phyloP scores from a whole-genome alignment of 2,329 filamentous ascomycete genomes.

The Aspergillus sp. region DNA sequence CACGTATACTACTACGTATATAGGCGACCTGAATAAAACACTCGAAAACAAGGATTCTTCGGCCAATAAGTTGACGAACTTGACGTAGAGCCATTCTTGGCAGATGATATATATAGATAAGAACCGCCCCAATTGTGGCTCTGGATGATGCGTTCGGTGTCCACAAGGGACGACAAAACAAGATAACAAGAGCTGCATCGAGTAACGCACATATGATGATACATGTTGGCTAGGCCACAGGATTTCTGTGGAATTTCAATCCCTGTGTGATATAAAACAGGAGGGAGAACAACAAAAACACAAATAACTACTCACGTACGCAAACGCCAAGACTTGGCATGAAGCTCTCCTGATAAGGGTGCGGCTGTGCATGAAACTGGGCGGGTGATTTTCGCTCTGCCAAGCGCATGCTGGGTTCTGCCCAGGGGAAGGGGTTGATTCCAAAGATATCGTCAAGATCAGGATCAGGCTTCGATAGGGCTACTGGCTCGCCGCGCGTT shows the following conservation, averaged over 20 bases:
- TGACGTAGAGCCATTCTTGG: constrained; percentile 5
- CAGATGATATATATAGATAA: constrained; percentile 2
- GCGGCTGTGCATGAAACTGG: neutral
- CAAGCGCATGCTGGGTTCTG: neutral
- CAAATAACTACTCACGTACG: neutral
- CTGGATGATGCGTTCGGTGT: neutral
- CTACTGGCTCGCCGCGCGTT: neutral
- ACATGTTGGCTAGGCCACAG: neutral
- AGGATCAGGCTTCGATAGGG: neutral
- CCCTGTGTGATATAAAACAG: neutral
- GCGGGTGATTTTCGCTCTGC: neutral
- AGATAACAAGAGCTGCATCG: neutral
- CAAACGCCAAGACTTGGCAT: constrained; percentile 1
- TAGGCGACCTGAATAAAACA: neutral
- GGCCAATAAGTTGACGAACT: neutral
- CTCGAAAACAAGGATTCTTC: neutral
- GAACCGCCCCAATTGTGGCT: neutral
- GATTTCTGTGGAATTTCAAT: neutral
- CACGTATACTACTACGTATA: neutral
- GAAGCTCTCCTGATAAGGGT: neutral
- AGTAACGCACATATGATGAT: neutral
- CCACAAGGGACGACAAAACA: neutral
- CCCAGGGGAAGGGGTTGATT: neutral
- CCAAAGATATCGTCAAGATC: neutral
- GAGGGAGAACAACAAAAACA: neutral